Evolutionary conservation across 495 filamentous ascomycete genomes (phyloP).

Genomic region (Chaetomium tenue): DNA sequence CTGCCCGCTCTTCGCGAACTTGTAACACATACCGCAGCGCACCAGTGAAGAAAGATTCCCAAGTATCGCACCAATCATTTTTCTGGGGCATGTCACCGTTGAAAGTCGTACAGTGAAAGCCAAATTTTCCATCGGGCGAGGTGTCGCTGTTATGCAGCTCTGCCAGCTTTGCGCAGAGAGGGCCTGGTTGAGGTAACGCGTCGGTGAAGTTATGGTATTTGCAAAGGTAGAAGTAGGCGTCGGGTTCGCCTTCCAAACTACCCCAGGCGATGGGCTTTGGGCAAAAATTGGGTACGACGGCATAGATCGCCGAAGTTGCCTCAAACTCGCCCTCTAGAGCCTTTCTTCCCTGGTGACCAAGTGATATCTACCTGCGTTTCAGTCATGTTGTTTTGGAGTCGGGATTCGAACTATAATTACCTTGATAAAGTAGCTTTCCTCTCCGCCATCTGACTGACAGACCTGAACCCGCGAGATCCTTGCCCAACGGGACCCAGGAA

Average conservation of each 20-base stretch:
- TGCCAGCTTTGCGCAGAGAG: constrained; percentile 45
- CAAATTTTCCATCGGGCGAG: constrained; percentile 54
- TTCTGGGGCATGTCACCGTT: constrained; percentile 49
- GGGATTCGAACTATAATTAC: too few relatives aligned
- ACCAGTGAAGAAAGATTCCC: constrained; percentile 48
- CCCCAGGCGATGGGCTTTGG: constrained; percentile 36
- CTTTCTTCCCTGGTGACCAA: constrained; percentile 27
- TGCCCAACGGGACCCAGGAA: constrained; percentile 31
- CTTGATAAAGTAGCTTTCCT: constrained; percentile 38
- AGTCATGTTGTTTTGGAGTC: too few relatives aligned
- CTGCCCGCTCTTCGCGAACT: constrained; percentile 25
- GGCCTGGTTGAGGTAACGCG: constrained; percentile 42
- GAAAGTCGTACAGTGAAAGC: constrained; percentile 42
- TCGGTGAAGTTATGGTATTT: constrained; percentile 32
- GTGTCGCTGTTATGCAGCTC: constrained; percentile 42
- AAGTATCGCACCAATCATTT: constrained; percentile 48
- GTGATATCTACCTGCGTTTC: constrained; percentile 18
- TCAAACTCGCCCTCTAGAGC: constrained; percentile 36
- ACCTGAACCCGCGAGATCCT: constrained; percentile 26
- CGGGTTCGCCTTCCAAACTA: constrained; percentile 17
- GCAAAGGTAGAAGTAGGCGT: constrained; percentile 36
- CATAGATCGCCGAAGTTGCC: constrained; percentile 31
- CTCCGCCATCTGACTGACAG: constrained; percentile 23
- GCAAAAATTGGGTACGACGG: constrained; percentile 32
- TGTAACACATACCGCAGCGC: constrained; percentile 20